A percentile compares a stretch with the other conserved stretches of the same genome.
Evolutionary conservation across 2,329 filamentous ascomycete species (phyloP).

Genomic region (Aureobasidium musti): DNA sequence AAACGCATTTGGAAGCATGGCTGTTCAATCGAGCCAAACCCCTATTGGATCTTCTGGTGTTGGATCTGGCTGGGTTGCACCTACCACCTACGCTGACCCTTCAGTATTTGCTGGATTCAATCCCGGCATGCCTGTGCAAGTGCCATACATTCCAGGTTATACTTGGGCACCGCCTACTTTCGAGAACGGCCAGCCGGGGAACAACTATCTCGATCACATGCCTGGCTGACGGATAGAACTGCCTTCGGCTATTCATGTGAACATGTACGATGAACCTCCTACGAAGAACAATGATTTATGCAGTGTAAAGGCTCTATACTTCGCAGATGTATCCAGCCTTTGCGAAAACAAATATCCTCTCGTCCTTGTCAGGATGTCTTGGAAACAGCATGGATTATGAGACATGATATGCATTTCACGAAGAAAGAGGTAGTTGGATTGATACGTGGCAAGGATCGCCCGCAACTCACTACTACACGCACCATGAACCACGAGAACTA

Average conservation of each 20-base stretch:
- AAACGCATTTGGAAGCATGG: not conserved
- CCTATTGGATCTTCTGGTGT: not conserved
- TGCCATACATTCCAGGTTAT: slow-evolving; percentile 15
- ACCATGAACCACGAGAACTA: slow-evolving; percentile 9
- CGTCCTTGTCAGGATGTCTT: not conserved
- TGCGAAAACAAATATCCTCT: not conserved
- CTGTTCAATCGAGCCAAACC: not conserved
- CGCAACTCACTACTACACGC: not conserved
- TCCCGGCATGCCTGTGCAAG: not conserved
- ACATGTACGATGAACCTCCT: not conserved
- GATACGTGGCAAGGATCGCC: not conserved
- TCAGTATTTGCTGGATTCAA: not conserved
- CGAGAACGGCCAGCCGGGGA: not conserved
- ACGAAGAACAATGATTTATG: not conserved
- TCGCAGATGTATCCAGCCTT: not conserved
- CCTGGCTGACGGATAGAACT: not conserved
- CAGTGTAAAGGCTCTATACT: not conserved
- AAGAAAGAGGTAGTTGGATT: not conserved
- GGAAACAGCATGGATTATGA: not conserved
- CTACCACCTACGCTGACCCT: not conserved
- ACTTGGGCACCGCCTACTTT: slow-evolving; percentile 4
- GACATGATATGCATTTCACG: not conserved
- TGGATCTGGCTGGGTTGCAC: not conserved
- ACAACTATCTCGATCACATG: slow-evolving; percentile 8
- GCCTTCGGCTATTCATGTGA: not conserved